phyloP scores from a whole-genome alignment of 306 rosid genomes.

The Fagus crenata region DNA sequence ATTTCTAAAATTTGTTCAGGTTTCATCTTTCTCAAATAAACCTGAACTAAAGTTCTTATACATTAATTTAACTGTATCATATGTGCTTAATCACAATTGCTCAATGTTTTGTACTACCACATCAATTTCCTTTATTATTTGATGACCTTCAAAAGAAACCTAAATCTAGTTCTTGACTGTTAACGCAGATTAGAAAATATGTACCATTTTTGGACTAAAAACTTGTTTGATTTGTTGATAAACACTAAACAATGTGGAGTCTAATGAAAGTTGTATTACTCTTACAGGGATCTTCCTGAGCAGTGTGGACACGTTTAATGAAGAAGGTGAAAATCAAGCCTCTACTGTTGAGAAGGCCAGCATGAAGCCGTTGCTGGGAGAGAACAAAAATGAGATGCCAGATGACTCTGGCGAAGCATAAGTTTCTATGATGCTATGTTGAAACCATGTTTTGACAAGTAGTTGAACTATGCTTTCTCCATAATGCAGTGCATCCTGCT shows the following conservation, averaged over 20 bases:
- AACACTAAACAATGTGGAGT: background rate
- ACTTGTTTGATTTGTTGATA: slow-evolving; percentile 14
- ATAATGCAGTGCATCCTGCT: background rate
- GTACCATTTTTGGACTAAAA: background rate
- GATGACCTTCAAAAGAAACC: too few relatives aligned
- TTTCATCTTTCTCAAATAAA: too few relatives aligned
- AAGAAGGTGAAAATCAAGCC: slow-evolving; percentile 43
- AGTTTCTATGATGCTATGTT: slow-evolving; percentile 21
- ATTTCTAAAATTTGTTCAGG: too few relatives aligned
- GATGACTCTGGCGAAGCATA: slow-evolving; percentile 35
- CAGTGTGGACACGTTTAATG: slow-evolving; percentile 40
- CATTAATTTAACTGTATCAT: too few relatives aligned
- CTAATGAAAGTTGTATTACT: slow-evolving; percentile 18
- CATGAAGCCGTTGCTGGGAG: slow-evolving; percentile 67
- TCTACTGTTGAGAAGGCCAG: slow-evolving; percentile 31
- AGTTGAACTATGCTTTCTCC: slow-evolving; percentile 6
- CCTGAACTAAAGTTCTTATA: too few relatives aligned
- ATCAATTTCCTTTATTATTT: too few relatives aligned
- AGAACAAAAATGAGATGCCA: slow-evolving; percentile 20
- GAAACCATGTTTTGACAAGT: background rate
- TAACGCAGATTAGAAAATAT: too few relatives aligned
- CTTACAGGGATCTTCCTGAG: slow-evolving; percentile 62
- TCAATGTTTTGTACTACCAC: too few relatives aligned
- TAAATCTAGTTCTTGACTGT: too few relatives aligned
- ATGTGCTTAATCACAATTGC: too few relatives aligned